These are phyloP conservation scores for Calonectria montana DNA, from an alignment of 2,329 filamentous ascomycete genomes.

Conservation along the genomic window DNA sequence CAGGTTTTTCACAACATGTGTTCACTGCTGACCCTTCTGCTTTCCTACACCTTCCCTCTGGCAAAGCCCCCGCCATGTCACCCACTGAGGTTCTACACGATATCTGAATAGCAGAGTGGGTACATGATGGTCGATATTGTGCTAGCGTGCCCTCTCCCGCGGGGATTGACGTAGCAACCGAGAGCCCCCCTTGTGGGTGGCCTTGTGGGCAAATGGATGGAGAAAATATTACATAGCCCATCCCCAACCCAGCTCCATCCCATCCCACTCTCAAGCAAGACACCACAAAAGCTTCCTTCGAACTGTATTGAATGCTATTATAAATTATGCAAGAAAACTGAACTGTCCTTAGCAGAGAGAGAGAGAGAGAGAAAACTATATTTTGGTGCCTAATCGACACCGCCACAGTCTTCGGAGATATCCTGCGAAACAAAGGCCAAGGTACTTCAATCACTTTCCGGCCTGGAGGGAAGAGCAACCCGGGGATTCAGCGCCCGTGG, in stretches of 20 bases:
- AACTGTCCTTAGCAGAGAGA: not conserved
- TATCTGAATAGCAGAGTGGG: slow-evolving; percentile 24
- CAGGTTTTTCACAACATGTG: not conserved
- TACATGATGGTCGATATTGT: slow-evolving; percentile 20
- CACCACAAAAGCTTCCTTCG: not conserved
- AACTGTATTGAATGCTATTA: not conserved
- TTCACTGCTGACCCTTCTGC: not conserved
- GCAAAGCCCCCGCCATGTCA: not conserved
- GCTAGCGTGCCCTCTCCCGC: slow-evolving; percentile 38
- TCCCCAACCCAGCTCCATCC: not conserved
- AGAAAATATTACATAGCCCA: slow-evolving; percentile 16
- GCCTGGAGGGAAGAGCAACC: not conserved
- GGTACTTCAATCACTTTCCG: not conserved
- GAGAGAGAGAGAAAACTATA: not conserved
- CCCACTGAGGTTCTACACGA: slow-evolving; percentile 13
- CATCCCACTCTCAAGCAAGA: slow-evolving; percentile 5
- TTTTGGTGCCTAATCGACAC: not conserved
- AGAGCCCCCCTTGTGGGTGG: slow-evolving; percentile 17
- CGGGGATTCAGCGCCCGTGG: slow-evolving; percentile 14
- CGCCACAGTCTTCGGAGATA: slow-evolving; percentile 8
- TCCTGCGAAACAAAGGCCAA: not conserved
- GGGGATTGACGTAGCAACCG: slow-evolving; percentile 35
- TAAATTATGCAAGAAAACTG: not conserved
- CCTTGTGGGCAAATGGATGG: slow-evolving; percentile 23
- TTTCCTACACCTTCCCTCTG: not conserved